phyloP scores from a whole-genome alignment of 441 rosid species.

The Theobroma grandiflorum region DNA sequence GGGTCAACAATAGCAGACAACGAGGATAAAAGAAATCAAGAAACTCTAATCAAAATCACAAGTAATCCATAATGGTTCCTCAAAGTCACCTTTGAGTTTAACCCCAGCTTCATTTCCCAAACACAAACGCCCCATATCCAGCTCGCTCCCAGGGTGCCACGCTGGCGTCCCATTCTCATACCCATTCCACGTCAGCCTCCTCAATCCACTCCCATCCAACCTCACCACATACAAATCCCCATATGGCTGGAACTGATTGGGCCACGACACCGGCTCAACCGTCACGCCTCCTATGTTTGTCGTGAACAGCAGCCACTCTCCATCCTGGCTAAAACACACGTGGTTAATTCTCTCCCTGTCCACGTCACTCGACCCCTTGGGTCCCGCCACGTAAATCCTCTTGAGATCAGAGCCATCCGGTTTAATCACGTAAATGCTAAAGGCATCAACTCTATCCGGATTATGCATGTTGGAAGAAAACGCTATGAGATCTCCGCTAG shows the following conservation, averaged over 20 bases:
- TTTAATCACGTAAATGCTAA: slow-evolving; percentile 67
- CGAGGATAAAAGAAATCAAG: background rate
- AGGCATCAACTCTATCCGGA: slow-evolving; percentile 41
- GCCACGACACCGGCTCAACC: slow-evolving; percentile 79
- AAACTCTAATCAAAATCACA: slow-evolving; percentile 46
- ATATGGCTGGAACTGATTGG: slow-evolving; percentile 89
- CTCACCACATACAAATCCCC: slow-evolving; percentile 68
- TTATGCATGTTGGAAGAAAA: slow-evolving; percentile 83
- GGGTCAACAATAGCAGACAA: too few species aligned
- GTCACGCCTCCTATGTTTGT: slow-evolving; percentile 65
- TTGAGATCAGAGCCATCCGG: slow-evolving; percentile 74
- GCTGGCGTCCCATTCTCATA: slow-evolving; percentile 87
- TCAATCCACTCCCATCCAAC: slow-evolving; percentile 67
- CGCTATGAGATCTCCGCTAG: slow-evolving; percentile 80
- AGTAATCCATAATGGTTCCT: slow-evolving; percentile 71
- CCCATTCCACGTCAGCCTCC: slow-evolving; percentile 84
- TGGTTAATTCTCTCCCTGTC: slow-evolving; percentile 83
- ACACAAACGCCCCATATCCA: slow-evolving; percentile 35
- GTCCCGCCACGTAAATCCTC: slow-evolving; percentile 63
- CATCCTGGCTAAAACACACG: slow-evolving; percentile 69
- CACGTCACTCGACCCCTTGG: slow-evolving; percentile 55
- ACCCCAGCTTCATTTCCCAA: slow-evolving; percentile 50
- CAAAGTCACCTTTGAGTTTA: slow-evolving; percentile 56
- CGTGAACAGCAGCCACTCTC: slow-evolving; percentile 76
- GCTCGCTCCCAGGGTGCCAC: slow-evolving; percentile 52